Conservation (phyloP, 2,329 filamentous ascomycete genomes). For the Ophiosphaerella korrae region DNA sequence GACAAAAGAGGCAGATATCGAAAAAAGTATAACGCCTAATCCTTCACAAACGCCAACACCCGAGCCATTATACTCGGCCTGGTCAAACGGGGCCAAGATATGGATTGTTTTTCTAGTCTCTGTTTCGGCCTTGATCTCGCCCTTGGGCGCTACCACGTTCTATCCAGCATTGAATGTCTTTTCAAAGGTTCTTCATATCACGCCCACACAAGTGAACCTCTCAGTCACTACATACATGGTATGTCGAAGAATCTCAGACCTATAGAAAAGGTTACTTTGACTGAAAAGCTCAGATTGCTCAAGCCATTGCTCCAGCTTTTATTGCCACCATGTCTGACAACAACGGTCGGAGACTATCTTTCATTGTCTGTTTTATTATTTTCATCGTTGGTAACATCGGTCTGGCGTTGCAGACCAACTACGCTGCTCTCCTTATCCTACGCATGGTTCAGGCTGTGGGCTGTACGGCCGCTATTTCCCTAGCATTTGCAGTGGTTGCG, state of each 20-base stretch:
- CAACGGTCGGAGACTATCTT: slow-evolving; percentile 57
- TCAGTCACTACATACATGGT: slow-evolving; percentile 59
- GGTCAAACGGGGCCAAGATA: slow-evolving; percentile 48
- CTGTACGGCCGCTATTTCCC: slow-evolving; percentile 52
- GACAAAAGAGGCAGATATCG: slow-evolving; percentile 7
- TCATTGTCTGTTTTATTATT: slow-evolving; percentile 51
- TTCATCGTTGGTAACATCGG: slow-evolving; percentile 46
- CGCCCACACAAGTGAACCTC: slow-evolving; percentile 54
- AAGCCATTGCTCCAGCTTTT: slow-evolving; percentile 60
- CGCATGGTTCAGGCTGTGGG: slow-evolving; percentile 48
- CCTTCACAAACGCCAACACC: slow-evolving; percentile 27
- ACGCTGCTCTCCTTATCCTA: slow-evolving; percentile 41
- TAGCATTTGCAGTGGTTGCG: slow-evolving; percentile 73
- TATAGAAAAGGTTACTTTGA: not conserved
- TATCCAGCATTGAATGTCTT: slow-evolving; percentile 44
- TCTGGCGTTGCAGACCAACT: slow-evolving; percentile 45
- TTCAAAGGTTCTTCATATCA: slow-evolving; percentile 48
- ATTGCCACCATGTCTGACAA: slow-evolving; percentile 59
- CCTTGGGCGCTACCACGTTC: slow-evolving; percentile 48
- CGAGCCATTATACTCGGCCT: slow-evolving; percentile 38
- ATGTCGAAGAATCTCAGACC: not conserved
- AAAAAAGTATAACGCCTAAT: slow-evolving; percentile 13
- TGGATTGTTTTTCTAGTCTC: slow-evolving; percentile 57
- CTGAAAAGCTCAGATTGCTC: slow-evolving; percentile 40
- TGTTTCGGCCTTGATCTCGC: slow-evolving; percentile 55